Percentiles rank a stretch among this genome's conserved stretches.
Evolutionary conservation across 2,329 filamentous ascomycete genomes (phyloP).

Genomic region (Botrytis sinoallii): DNA sequence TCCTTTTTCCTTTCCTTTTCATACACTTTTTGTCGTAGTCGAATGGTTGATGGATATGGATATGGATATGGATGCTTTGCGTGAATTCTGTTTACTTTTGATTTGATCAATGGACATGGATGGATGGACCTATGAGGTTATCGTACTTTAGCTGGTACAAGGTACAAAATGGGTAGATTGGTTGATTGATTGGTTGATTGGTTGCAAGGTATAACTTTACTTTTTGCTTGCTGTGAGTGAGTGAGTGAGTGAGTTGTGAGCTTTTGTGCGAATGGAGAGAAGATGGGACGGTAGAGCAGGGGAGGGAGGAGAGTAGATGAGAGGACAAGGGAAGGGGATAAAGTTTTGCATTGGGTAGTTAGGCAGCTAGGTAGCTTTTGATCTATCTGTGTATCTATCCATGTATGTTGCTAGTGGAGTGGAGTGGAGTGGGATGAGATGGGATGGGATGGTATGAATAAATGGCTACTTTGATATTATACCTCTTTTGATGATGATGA

Average conservation of each 20-base stretch:
- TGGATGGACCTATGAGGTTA: neutral
- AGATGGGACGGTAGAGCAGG: too few species aligned
- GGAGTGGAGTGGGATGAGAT: too few species aligned
- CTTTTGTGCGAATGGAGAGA: neutral
- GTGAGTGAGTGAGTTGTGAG: neutral
- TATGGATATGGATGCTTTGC: neutral
- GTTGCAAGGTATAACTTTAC: neutral
- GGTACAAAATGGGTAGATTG: neutral
- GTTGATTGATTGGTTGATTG: neutral
- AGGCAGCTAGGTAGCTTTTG: too few species aligned
- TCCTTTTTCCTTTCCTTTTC: neutral
- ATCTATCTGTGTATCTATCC: too few species aligned
- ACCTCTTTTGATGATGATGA: too few species aligned
- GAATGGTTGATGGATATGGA: slow-evolving; percentile 4
- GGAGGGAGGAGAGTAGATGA: too few species aligned
- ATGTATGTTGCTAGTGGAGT: too few species aligned
- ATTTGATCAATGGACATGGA: neutral
- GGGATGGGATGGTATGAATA: too few species aligned
- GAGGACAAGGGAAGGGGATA: too few species aligned
- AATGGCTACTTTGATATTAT: too few species aligned
- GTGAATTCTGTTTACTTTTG: neutral
- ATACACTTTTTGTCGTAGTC: neutral
- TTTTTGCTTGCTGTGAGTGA: neutral
- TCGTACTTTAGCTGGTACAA: neutral
- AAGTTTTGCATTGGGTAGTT: too few species aligned